These are phyloP conservation scores for Penicillium pulvis DNA, from an alignment of 495 filamentous ascomycete species.

Conservation along the genomic window DNA sequence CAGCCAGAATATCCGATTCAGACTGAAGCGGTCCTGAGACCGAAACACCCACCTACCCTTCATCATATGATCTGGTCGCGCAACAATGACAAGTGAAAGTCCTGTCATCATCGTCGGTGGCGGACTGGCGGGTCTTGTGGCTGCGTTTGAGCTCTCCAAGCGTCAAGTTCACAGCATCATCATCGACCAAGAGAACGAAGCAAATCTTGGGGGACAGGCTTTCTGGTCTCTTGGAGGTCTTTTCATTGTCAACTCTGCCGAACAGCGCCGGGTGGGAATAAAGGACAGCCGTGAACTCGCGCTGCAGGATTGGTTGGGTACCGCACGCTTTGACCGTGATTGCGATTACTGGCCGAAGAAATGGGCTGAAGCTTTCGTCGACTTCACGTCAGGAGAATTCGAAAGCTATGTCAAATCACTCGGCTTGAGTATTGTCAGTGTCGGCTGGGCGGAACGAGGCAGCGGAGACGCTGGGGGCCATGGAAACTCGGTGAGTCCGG, in stretches of 20 bases:
- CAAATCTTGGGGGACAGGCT: constrained; percentile 5
- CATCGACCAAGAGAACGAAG: constrained; percentile 10
- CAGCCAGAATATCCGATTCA: neutral
- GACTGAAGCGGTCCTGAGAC: neutral
- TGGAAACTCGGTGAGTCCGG: constrained; percentile 7
- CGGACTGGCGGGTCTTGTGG: constrained; percentile 7
- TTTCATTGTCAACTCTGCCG: constrained; percentile 4
- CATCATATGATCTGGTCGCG: neutral
- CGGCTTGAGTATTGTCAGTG: constrained; percentile 4
- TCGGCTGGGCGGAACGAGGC: constrained; percentile 9
- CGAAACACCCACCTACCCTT: neutral
- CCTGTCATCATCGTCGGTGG: constrained; percentile 10
- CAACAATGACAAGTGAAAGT: neutral
- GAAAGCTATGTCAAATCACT: constrained; percentile 8
- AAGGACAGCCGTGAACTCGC: constrained; percentile 8
- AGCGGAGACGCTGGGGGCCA: constrained; percentile 6
- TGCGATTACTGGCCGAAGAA: constrained; percentile 11
- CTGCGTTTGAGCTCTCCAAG: constrained; percentile 10
- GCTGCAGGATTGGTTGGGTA: constrained; percentile 8
- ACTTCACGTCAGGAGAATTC: constrained; percentile 1
- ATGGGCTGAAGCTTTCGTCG: constrained; percentile 9
- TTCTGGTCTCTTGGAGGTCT: constrained; percentile 10
- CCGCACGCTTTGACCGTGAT: constrained; percentile 7
- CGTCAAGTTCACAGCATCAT: constrained; percentile 5
- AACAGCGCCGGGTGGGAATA: constrained; percentile 2